Base-by-base conservation (phyloP, 1,284 basidiomycete species). In the Termitomyces sp. region DNA sequence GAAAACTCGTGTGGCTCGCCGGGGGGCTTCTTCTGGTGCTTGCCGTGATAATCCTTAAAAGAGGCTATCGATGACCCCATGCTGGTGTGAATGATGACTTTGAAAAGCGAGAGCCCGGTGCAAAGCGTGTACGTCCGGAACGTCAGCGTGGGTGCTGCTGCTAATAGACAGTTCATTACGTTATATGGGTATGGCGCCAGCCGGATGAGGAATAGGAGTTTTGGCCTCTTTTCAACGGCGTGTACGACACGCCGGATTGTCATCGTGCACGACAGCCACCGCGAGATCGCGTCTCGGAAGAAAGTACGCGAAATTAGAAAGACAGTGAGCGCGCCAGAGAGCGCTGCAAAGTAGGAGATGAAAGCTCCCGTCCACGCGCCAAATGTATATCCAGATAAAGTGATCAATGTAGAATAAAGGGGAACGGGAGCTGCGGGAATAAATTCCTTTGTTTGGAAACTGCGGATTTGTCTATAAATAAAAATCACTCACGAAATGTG, bases 101-200 rank as follows among this genome's bases (percentile, higher is more conserved):
- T 94, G 78, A 90, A 84, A 52, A 94, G 78, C 36, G 88, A 90
- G 31, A 92, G 77, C 5, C 85, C 90, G 7, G 91, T 94, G 73
- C 90, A 92, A 46, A 80, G 65, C 28, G 83, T 81, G 71, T 92
- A 94, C 9, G 90, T 92, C 59, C 78, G 78, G 62, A 93, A 75
- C 9, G 83, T 86, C 61, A 94, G 80, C n/a, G 85, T 84, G n/a
- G 86, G 85, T 12, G 89, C 84, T n/a, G 89, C 88, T 2, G 91
- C 91, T 34, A 94, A 80, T 42, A 94, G 80, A 63, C 88, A 90
- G 73, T 94, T 94, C 85, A 94, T 90, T 65, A 94, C 86, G 70
- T 94, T 94, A 75, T 88, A 90, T 0, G 88, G 88, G 66, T 90
- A 90, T 4, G 88, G 88, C 17, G 89, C 91, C 48, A 94, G 78